Conservation (phyloP, 2,329 filamentous ascomycete genomes). For the Scedosporium apiospermum region DNA sequence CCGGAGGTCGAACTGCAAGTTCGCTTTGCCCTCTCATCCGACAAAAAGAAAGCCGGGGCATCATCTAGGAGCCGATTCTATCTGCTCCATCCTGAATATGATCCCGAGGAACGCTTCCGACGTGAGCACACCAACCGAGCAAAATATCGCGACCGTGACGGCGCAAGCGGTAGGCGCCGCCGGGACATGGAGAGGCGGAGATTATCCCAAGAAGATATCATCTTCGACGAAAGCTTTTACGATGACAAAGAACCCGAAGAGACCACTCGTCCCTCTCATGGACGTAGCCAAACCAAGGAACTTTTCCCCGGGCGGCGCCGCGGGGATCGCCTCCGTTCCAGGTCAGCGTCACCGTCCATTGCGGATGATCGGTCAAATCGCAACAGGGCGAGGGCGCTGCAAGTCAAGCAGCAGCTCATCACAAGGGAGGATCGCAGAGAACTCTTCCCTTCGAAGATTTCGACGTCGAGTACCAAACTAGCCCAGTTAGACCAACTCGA, state of each 20-base stretch:
- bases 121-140: conserved; percentile 46
- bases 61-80: conserved; percentile 83
- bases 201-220: conserved; percentile 35
- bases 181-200: conserved; percentile 16
- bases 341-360: conserved; percentile 43
- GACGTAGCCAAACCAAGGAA: conserved; percentile 45
- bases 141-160: conserved; percentile 53
- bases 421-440: conserved; percentile 6
- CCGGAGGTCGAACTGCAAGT: conserved; percentile 63
- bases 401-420: conserved; percentile 22
- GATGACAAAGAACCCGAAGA: conserved; percentile 43
- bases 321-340: conserved; percentile 25
- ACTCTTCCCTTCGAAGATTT: conserved; percentile 9
- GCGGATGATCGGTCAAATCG: conserved; percentile 24
- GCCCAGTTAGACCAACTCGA: conserved; percentile 28
- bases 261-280: background rate
- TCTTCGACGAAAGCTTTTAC: conserved; percentile 72
- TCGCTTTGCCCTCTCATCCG: conserved; percentile 62
- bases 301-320: conserved; percentile 43
- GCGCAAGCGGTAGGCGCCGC: conserved; percentile 9
- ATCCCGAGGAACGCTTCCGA: conserved; percentile 64
- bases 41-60: conserved; percentile 73
- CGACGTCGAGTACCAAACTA: conserved; percentile 6
- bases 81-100: conserved; percentile 80
- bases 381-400: conserved; percentile 23